These are phyloP conservation scores for Allium fistulosum DNA, from an alignment of 106 monocot genomes.

Conservation along the genomic window DNA sequence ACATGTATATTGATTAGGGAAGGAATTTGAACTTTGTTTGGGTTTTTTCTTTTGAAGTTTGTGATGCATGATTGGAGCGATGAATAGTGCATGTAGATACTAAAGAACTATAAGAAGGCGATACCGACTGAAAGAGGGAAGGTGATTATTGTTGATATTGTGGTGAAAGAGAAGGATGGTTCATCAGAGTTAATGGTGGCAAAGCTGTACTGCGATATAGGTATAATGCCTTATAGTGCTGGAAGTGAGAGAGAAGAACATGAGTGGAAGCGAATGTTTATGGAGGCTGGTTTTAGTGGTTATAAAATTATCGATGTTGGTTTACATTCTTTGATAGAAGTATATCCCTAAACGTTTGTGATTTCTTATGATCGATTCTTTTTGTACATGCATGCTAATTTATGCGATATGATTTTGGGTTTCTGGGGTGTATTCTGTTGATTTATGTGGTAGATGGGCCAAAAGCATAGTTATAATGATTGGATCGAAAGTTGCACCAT, in stretches of 20 bases:
- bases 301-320: neutral
- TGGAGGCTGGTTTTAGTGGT: conserved; percentile 1
- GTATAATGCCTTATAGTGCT: neutral
- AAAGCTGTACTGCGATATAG: neutral
- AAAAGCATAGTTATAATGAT: too few species aligned
- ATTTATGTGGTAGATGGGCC: too few species aligned
- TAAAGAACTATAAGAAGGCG: neutral
- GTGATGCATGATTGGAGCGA: conserved; percentile 10
- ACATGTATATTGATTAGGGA: too few species aligned
- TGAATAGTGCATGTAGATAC: conserved; percentile 7
- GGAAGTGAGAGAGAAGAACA: conserved; percentile 3
- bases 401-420: too few species aligned
- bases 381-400: too few species aligned
- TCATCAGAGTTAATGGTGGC: neutral
- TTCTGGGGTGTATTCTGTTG: too few species aligned
- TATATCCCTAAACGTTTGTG: neutral
- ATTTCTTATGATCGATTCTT: too few species aligned
- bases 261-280: conserved; percentile 4
- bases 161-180: neutral
- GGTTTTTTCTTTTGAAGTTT: neutral
- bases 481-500: too few species aligned
- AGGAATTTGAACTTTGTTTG: too few species aligned
- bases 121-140: conserved; percentile 6
- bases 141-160: conserved; percentile 13
- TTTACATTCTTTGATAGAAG: neutral